phyloP scores from a whole-genome alignment of 140 eudicot genomes.

The Erigeron philadelphicus region DNA sequence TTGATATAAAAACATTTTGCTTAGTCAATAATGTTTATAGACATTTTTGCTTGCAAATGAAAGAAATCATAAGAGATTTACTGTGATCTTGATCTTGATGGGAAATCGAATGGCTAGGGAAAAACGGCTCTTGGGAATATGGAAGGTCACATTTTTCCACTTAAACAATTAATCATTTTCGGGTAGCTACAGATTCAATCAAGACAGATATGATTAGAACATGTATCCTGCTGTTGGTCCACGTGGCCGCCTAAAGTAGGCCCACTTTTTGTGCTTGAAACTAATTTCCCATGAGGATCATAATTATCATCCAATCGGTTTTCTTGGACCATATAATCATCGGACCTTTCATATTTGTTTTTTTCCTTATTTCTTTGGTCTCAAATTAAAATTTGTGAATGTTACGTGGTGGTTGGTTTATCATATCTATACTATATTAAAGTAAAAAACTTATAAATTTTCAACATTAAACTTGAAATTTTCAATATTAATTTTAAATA shows the following conservation, averaged over 20 bases:
- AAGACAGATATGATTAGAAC: slow-evolving; percentile 24
- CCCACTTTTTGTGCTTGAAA: slow-evolving; percentile 7
- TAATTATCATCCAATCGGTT: slow-evolving; percentile 2
- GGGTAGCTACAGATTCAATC: slow-evolving; percentile 29
- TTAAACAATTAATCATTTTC: slow-evolving; percentile 36
- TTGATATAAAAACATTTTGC: slow-evolving; percentile 1
- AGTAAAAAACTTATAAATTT: too few species aligned
- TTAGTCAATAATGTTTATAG: background rate
- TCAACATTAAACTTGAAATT: too few species aligned
- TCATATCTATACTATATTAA: too few species aligned
- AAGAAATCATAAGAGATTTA: background rate
- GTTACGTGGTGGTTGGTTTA: too few species aligned
- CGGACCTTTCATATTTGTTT: slow-evolving; percentile 16
- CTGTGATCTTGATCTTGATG: background rate
- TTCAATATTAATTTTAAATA: too few species aligned
- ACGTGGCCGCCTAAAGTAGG: slow-evolving; percentile 31
- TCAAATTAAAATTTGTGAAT: background rate
- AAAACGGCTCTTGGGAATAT: slow-evolving; percentile 32
- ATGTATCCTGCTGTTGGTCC: slow-evolving; percentile 35
- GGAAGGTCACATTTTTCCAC: slow-evolving; percentile 23
- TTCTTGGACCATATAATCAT: slow-evolving; percentile 11
- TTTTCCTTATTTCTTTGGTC: background rate
- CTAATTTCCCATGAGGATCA: slow-evolving; percentile 16
- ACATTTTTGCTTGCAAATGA: background rate
- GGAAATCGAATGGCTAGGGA: slow-evolving; percentile 26